These are phyloP conservation scores for Syzygium syzygioides DNA, from an alignment of 441 rosid species.

Conservation along the genomic window DNA sequence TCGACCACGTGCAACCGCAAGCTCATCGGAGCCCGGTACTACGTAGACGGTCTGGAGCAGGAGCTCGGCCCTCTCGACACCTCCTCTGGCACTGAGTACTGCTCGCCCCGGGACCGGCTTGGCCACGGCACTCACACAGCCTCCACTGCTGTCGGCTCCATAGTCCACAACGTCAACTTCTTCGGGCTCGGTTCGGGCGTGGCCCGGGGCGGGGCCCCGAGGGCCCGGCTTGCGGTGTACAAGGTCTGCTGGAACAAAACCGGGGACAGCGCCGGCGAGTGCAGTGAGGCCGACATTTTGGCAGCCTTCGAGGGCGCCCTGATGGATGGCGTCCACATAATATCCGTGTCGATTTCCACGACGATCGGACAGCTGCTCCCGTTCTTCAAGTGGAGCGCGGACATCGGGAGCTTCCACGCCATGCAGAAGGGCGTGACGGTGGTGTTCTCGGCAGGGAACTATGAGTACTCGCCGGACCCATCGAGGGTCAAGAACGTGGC, in stretches of 20 bases:
- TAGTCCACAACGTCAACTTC: conserved; percentile 28
- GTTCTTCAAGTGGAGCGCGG: conserved; percentile 25
- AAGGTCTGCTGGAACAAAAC: conserved; percentile 45
- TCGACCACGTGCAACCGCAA: conserved; percentile 47
- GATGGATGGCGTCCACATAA: conserved; percentile 43
- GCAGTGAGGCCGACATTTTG: conserved; percentile 46
- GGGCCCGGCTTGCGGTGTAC: conserved; percentile 52
- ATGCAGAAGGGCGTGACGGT: conserved; percentile 48
- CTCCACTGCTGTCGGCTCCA: conserved; percentile 45
- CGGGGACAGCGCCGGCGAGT: conserved; percentile 18
- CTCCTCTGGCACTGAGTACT: conserved; percentile 24
- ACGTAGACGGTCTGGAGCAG: conserved; percentile 37
- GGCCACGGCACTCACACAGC: conserved; percentile 53
- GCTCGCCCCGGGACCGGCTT: conserved; percentile 32
- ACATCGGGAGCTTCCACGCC: conserved; percentile 54
- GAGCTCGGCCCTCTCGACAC: conserved; percentile 20
- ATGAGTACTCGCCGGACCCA: conserved; percentile 29
- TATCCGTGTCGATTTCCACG: conserved; percentile 47
- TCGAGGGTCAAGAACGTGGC: conserved; percentile 40
- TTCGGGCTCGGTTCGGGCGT: conserved; percentile 35
- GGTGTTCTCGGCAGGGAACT: conserved; percentile 57
- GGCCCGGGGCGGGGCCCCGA: conserved; percentile 62
- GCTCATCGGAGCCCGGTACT: conserved; percentile 56
- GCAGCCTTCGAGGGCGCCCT: conserved; percentile 58
- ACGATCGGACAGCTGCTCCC: conserved; percentile 33